Evolutionary conservation across 306 rosid species (phyloP).

Genomic region (Medicago truncatula): DNA sequence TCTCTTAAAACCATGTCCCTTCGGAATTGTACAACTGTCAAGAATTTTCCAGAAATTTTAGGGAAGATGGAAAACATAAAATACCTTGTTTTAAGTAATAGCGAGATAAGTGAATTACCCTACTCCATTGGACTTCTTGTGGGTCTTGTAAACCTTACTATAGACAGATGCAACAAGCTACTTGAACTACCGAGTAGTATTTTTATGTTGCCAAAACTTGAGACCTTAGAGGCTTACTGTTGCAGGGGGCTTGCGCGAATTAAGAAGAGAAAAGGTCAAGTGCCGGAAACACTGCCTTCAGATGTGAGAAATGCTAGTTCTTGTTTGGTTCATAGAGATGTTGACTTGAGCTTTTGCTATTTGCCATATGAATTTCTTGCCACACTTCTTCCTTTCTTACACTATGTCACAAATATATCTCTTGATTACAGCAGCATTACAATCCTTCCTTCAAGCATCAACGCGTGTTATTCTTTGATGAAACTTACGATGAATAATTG

Average conservation of each 20-base stretch:
- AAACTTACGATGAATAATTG: neutral
- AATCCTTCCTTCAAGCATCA: conserved; percentile 17
- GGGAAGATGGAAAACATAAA: conserved; percentile 19
- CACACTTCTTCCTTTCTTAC: neutral
- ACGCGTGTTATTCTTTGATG: neutral
- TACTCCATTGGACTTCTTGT: conserved; percentile 17
- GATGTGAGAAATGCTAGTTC: neutral
- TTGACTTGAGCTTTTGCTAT: neutral
- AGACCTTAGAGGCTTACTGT: neutral
- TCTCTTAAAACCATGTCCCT: conserved; percentile 13
- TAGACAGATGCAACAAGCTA: neutral
- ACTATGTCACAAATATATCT: neutral
- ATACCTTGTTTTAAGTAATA: neutral
- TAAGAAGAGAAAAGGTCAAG: neutral
- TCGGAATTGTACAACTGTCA: neutral
- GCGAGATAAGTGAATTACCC: neutral
- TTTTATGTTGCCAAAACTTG: conserved; percentile 4
- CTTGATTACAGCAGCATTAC: neutral
- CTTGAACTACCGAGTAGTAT: conserved; percentile 1
- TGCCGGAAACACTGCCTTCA: neutral
- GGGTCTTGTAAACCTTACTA: neutral
- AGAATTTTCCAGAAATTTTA: conserved; percentile 18
- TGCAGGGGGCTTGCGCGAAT: neutral
- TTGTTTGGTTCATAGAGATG: neutral
- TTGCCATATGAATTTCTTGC: neutral